A percentile compares a stretch with the other conserved stretches of the same genome.
These are phyloP conservation scores for Phytophthora vignae DNA, from an alignment of 352 stramenopile species.

Conservation along the genomic window DNA sequence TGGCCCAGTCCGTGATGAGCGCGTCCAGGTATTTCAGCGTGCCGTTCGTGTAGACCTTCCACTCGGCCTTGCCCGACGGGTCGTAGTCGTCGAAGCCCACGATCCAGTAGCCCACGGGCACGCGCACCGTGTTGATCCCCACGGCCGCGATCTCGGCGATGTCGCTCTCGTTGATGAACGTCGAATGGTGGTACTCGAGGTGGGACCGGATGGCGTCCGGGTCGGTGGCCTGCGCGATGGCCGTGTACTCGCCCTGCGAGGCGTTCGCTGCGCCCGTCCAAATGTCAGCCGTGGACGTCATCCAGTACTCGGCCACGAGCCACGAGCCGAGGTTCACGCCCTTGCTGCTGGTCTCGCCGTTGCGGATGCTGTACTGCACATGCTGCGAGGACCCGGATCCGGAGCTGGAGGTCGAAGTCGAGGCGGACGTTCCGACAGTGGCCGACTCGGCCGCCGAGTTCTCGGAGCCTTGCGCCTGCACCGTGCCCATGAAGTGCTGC, in stretches of 20 bases:
- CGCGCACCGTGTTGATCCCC: constrained; percentile 84
- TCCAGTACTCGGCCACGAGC: constrained; percentile 85
- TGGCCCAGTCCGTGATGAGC: constrained; percentile 54
- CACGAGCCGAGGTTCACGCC: constrained; percentile 83
- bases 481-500: constrained; percentile 18
- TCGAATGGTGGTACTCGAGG: constrained; percentile 63
- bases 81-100: constrained; percentile 72
- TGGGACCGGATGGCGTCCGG: constrained; percentile 47
- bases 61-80: constrained; percentile 46
- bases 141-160: constrained; percentile 66
- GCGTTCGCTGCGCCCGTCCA: constrained; percentile 55
- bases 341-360: constrained; percentile 50
- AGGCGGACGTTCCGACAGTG: not conserved
- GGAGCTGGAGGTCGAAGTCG: not conserved
- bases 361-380: constrained; percentile 68
- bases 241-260: constrained; percentile 63
- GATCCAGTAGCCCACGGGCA: constrained; percentile 87
- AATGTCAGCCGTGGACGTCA: constrained; percentile 65
- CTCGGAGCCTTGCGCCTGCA: constrained; percentile 17
- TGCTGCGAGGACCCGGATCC: constrained; percentile 38
- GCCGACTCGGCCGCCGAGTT: not conserved
- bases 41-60: constrained; percentile 52
- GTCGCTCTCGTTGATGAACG: constrained; percentile 76
- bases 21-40: constrained; percentile 62
- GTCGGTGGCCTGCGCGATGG: constrained; percentile 53